Evolutionary conservation across 164 flowering plant genomes (phyloP), one percentile per base, ranked within the genome.

Genomic region (Magnolia sinica): DNA sequence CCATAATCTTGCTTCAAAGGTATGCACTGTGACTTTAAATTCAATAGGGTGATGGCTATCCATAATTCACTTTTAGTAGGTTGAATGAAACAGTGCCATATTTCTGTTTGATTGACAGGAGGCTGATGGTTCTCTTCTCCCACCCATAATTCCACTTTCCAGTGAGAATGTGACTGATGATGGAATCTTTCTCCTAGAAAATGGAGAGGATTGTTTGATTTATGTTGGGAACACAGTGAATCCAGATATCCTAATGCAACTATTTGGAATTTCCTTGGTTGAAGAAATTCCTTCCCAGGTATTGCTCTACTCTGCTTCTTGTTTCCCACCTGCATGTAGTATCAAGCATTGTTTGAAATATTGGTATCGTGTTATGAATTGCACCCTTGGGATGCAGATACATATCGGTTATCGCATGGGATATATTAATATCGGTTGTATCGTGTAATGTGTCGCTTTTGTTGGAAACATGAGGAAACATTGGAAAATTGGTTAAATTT

Each of bases 131-230:
- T 83, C 91, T 58, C 24, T 85, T 71, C 73, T 87, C 74, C 95
- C 94, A 52, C 76, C 87, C 18, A 8, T 85, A 49, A 69, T 91
- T 79, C 94, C 98, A 22, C 96, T 92, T 73, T 91, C 95, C 16
- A 94, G 97, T 83, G 99, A 96, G 80, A 93, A 92, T 79, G 76
- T 94, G 55, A 84, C 81, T 75, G 97, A 94, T 45, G 87, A 91
- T 0, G 98, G 99, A 74, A 86, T 96, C 19, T 96, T 87, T 84
- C 92, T 96, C 81, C 91, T 96, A 24, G 99, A 96, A 86, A 96
- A 87, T 83, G 99, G 99, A 55, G 90, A 89, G 71, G 97, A 94
- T 83, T 86, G 92, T 83, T 82, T 94, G 61, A 83, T 96, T 71
- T 96, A 89, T 82, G 79, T 94, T 77, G 99, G 99, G 71, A 88